Evolutionary conservation across 1,139 yeast species (phyloP).

Genomic region (Pichia sp.): DNA sequence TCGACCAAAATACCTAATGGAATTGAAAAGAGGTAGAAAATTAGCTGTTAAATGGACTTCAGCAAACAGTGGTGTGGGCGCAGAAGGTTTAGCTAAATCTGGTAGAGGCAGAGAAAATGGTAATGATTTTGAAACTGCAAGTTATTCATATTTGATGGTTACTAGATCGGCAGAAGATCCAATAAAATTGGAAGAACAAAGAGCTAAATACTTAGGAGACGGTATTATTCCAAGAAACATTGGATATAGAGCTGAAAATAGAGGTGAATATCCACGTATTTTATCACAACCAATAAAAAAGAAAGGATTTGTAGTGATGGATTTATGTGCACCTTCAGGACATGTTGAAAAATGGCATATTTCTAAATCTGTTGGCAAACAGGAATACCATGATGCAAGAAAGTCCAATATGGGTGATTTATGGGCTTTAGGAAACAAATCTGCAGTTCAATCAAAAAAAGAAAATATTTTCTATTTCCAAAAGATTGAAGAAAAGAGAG

Average conservation of each 20-base stretch:
- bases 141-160: slow-evolving; percentile 69
- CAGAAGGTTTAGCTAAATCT: slow-evolving; percentile 38
- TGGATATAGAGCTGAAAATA: slow-evolving; percentile 31
- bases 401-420: slow-evolving; percentile 80
- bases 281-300: slow-evolving; percentile 67
- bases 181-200: slow-evolving; percentile 31
- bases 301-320: slow-evolving; percentile 77
- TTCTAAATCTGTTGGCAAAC: slow-evolving; percentile 71
- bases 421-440: slow-evolving; percentile 80
- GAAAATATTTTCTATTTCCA: slow-evolving; percentile 28
- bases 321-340: slow-evolving; percentile 76
- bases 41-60: slow-evolving; percentile 71
- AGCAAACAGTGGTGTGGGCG: slow-evolving; percentile 48
- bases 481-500: slow-evolving; percentile 26
- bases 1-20: slow-evolving; percentile 73
- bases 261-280: slow-evolving; percentile 66
- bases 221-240: slow-evolving; percentile 19
- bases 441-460: slow-evolving; percentile 37
- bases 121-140: slow-evolving; percentile 64
- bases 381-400: slow-evolving; percentile 83
- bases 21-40: slow-evolving; percentile 74
- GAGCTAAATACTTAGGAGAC: slow-evolving; percentile 7
- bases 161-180: slow-evolving; percentile 48
- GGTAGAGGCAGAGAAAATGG: slow-evolving; percentile 78
- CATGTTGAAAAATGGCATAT: slow-evolving; percentile 81